Evolutionary conservation across 805 yeast genomes (phyloP).

Genomic region (Ogataea ganodermae): DNA sequence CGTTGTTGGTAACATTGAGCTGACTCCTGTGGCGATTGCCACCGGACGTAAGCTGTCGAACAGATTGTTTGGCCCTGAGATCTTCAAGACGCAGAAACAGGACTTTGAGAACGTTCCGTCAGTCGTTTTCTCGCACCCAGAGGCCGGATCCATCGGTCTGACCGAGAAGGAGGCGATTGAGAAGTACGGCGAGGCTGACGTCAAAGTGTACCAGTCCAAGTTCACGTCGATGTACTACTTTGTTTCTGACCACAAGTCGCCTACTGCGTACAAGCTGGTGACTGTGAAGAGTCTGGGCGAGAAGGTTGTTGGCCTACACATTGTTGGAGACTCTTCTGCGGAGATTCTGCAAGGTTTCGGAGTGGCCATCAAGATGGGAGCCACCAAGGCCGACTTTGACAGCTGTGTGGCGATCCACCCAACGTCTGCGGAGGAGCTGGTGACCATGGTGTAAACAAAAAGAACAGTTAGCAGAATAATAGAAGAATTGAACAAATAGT

Average conservation of each 20-base stretch:
- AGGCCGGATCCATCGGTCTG: conserved; percentile 91
- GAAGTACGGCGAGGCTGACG: conserved; percentile 74
- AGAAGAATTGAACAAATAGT: not conserved
- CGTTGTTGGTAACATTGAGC: conserved; percentile 87
- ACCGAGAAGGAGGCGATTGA: conserved; percentile 75
- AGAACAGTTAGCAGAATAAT: not conserved
- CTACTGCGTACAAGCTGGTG: conserved; percentile 83
- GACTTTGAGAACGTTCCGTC: conserved; percentile 89
- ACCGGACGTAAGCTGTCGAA: conserved; percentile 94
- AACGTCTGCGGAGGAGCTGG: conserved; percentile 96
- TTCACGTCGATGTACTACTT: conserved; percentile 95
- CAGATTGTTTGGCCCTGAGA: conserved; percentile 82
- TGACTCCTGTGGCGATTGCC: conserved; percentile 98
- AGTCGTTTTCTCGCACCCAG: conserved; percentile 98
- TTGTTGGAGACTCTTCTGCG: conserved; percentile 87
- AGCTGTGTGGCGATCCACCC: conserved; percentile 98
- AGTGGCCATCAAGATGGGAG: conserved; percentile 98
- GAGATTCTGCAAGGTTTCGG: conserved; percentile 98
- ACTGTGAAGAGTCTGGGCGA: conserved; percentile 73
- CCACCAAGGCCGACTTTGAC: conserved; percentile 95
- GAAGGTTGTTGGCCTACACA: conserved; percentile 92
- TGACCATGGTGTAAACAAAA: conserved; percentile 60
- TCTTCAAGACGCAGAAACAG: conserved; percentile 71
- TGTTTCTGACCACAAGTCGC: conserved; percentile 77
- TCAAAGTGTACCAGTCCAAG: conserved; percentile 79